Base-by-base conservation (phyloP, 2,329 filamentous ascomycete species). In the Raffaelea deltoideospora region DNA sequence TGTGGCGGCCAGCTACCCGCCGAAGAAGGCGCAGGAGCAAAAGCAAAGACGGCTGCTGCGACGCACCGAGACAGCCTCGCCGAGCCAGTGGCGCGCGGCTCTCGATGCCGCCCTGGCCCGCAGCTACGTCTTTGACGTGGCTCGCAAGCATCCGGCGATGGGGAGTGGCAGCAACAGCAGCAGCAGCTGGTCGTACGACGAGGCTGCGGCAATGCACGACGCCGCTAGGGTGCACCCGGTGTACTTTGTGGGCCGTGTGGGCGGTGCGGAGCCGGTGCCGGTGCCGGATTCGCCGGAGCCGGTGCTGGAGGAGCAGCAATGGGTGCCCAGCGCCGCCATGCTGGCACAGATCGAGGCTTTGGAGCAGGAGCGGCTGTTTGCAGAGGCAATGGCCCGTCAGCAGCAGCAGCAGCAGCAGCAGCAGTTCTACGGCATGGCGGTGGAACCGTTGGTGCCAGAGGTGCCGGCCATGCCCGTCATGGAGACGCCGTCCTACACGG, bases 31-130 rank as follows among this genome's bases (percentile, higher is more conserved):
- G n/a, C n/a, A n/a, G n/a, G n/a, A n/a, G n/a, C n/a, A n/a, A n/a
- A n/a, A n/a, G n/a, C n/a, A n/a, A n/a, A n/a, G n/a, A n/a, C n/a
- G n/a, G n/a, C n/a, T 34, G 11, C 39, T 21, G 39, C 40, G 33
- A 40, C 48, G 41, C 31, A 41, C 34, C 38, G 37, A 24, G n/a
- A n/a, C n/a, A 35, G 50, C 42, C 34, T 47, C 50, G 14, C 45
- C 49, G 17, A 48, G 45, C 26, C 48, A 56, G 18, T 60, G 58
- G 57, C 48, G 51, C 9, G 47, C 48, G 15, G 63, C 63, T 4
- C 53, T 67, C 2, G 42, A 50, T 4, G 42, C 54, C 34, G 57
- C 60, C 15, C 42, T 59, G 19, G 41, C 47, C 5, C 49, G 51
- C 28, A 56, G 56, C 27, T 46, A 29, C 43, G 39, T 42, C 5